Percentiles rank a stretch among this genome's conserved stretches.
Conservation (phyloP, 2,329 filamentous ascomycete genomes). For the Neonectria faginata region DNA sequence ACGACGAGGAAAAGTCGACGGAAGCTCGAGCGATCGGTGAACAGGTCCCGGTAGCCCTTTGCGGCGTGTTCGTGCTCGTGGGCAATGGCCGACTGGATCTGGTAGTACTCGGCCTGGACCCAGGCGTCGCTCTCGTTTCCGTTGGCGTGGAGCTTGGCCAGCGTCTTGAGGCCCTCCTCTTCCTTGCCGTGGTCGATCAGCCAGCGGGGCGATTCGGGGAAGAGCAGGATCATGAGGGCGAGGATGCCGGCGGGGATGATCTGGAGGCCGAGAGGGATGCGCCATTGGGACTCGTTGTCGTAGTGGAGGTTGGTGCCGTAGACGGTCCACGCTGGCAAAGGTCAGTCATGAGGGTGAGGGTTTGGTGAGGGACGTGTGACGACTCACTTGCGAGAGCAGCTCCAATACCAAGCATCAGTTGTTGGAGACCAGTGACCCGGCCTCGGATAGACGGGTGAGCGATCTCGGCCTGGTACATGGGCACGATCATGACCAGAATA, state of each 20-base stretch:
- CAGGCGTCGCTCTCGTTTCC: slow-evolving; percentile 74
- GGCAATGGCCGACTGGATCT: slow-evolving; percentile 75
- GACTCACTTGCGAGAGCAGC: slow-evolving; percentile 63
- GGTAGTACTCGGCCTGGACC: slow-evolving; percentile 77
- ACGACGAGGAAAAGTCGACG: slow-evolving; percentile 76
- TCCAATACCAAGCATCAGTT: slow-evolving; percentile 84
- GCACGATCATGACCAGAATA: slow-evolving; percentile 44
- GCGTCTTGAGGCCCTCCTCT: slow-evolving; percentile 72
- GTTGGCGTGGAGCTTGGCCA: slow-evolving; percentile 76
- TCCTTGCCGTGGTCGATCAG: slow-evolving; percentile 74
- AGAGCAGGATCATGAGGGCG: slow-evolving; percentile 36
- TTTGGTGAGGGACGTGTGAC: too few species aligned
- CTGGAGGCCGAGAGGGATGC: slow-evolving; percentile 37
- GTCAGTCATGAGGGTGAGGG: neutral
- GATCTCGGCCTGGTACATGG: slow-evolving; percentile 81
- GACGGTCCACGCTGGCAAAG: slow-evolving; percentile 71
- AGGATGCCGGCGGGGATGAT: slow-evolving; percentile 32
- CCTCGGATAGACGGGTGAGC: slow-evolving; percentile 82
- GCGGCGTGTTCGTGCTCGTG: slow-evolving; percentile 76
- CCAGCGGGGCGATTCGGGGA: slow-evolving; percentile 44
- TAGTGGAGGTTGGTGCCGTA: slow-evolving; percentile 60
- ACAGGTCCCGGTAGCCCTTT: slow-evolving; percentile 76
- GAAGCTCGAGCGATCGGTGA: slow-evolving; percentile 70
- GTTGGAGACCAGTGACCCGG: slow-evolving; percentile 77
- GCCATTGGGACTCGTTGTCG: slow-evolving; percentile 30